Evolutionary conservation across 1,139 yeast species (phyloP).

Genomic region (Geotrichum citri-aurantii): DNA sequence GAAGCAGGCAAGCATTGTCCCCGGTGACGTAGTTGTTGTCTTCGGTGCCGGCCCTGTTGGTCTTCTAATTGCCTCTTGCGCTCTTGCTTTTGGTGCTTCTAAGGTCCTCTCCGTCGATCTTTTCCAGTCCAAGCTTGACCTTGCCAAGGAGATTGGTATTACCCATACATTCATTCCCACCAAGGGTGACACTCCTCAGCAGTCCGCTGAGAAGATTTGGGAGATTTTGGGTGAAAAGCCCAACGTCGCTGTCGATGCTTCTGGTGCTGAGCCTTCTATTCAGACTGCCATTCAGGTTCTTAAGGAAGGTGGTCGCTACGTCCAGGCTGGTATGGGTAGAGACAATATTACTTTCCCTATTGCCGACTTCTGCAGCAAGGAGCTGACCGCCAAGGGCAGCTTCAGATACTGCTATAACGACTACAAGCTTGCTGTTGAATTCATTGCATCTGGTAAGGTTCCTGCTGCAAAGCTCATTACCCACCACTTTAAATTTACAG

Average conservation of each 20-base stretch:
- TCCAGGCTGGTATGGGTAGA: conserved; percentile 74
- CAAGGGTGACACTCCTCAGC: conserved; percentile 31
- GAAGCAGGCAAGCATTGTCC: conserved; percentile 57
- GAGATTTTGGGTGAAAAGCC: conserved; percentile 45
- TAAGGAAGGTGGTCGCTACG: conserved; percentile 58
- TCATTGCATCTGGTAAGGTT: conserved; percentile 56
- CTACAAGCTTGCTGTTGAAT: conserved; percentile 65
- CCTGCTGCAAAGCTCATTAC: conserved; percentile 67
- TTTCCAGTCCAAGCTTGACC: conserved; percentile 50
- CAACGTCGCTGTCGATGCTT: conserved; percentile 60
- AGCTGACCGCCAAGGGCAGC: conserved; percentile 63
- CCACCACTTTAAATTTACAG: conserved; percentile 65
- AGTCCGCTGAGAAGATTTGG: conserved; percentile 38
- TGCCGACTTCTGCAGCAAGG: conserved; percentile 63
- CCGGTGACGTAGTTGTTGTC: conserved; percentile 71
- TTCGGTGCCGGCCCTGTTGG: conserved; percentile 97
- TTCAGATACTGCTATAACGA: conserved; percentile 83
- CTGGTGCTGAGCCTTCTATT: conserved; percentile 66
- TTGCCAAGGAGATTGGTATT: conserved; percentile 47
- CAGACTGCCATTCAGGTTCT: conserved; percentile 55
- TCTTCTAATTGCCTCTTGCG: conserved; percentile 68
- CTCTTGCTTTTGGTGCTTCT: conserved; percentile 77
- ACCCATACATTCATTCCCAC: conserved; percentile 55
- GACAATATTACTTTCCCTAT: conserved; percentile 68
- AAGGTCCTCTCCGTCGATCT: conserved; percentile 62